phyloP scores from a whole-genome alignment of 805 yeast genomes.

The Candida bentonensis region DNA sequence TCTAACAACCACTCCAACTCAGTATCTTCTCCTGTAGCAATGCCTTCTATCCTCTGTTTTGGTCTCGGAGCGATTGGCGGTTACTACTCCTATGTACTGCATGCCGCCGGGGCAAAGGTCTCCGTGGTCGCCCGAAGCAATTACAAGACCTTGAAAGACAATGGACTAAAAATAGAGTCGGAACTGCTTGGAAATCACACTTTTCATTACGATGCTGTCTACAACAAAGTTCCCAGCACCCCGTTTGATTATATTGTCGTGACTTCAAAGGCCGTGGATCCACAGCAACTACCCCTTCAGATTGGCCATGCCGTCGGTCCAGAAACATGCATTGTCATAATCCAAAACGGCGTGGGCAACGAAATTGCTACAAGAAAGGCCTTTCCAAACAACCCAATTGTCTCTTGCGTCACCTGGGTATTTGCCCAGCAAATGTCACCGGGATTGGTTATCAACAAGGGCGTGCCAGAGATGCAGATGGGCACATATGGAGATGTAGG shows the following conservation, averaged over 20 bases:
- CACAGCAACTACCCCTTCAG: constrained; percentile 37
- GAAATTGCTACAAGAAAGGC: constrained; percentile 39
- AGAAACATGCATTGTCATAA: constrained; percentile 36
- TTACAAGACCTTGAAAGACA: constrained; percentile 34
- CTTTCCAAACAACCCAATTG: constrained; percentile 36
- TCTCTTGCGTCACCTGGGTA: constrained; percentile 49
- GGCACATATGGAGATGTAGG: constrained; percentile 30
- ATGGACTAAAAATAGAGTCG: constrained; percentile 49
- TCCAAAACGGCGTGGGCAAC: constrained; percentile 56
- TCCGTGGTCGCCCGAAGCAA: constrained; percentile 58
- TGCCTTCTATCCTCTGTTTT: background rate
- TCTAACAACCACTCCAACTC: too few species aligned
- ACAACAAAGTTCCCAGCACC: constrained; percentile 40
- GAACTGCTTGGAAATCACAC: constrained; percentile 3
- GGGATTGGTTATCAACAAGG: constrained; percentile 37
- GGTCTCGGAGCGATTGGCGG: background rate
- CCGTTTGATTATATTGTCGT: constrained; percentile 26
- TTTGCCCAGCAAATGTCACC: constrained; percentile 40
- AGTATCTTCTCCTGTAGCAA: background rate
- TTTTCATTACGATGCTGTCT: constrained; percentile 41
- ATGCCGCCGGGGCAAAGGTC: constrained; percentile 26
- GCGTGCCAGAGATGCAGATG: constrained; percentile 34
- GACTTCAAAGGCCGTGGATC: constrained; percentile 38
- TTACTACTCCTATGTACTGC: background rate
- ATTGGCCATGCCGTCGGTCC: constrained; percentile 35